Conservation (phyloP, 1,284 basidiomycete species). For the Austropuccinia psidii region DNA sequence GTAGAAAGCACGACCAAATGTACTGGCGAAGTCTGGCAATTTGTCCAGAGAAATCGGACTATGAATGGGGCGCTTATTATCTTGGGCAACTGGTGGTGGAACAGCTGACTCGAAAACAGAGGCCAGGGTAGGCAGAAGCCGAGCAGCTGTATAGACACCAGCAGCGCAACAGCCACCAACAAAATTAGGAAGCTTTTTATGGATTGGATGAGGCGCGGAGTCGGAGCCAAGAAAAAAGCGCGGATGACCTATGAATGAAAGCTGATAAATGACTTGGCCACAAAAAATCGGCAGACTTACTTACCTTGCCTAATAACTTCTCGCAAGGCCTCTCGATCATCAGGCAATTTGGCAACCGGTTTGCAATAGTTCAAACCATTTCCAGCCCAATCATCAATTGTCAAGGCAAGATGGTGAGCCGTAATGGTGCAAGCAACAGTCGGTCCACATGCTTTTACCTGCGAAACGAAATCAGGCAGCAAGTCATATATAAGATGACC, state of each 20-base stretch:
- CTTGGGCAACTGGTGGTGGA: conserved; percentile 75
- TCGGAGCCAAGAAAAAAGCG: conserved; percentile 98
- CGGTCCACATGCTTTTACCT: conserved; percentile 65
- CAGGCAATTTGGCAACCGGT: conserved; percentile 92
- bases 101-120: conserved; percentile 83
- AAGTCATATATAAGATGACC: not conserved
- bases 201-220: conserved; percentile 81
- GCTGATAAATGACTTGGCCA: not conserved
- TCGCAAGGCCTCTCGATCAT: conserved; percentile 76
- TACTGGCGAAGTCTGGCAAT: conserved; percentile 68
- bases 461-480: not conserved
- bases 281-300: conserved; percentile 32
- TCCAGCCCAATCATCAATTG: conserved; percentile 95
- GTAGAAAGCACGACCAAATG: conserved; percentile 73
- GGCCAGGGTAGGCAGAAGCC: conserved; percentile 55
- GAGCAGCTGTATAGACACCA: conserved; percentile 34
- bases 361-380: conserved; percentile 97
- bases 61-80: conserved; percentile 65
- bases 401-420: conserved; percentile 87
- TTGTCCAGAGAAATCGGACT: conserved; percentile 59
- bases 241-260: conserved; percentile 61
- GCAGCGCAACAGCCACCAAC: not conserved
- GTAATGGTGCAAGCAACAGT: conserved; percentile 97
- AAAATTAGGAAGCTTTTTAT: conserved; percentile 61
- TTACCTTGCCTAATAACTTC: conserved; percentile 70